Conservation (phyloP, 129 eudicot genomes). For the Helichrysum umbraculigerum region DNA sequence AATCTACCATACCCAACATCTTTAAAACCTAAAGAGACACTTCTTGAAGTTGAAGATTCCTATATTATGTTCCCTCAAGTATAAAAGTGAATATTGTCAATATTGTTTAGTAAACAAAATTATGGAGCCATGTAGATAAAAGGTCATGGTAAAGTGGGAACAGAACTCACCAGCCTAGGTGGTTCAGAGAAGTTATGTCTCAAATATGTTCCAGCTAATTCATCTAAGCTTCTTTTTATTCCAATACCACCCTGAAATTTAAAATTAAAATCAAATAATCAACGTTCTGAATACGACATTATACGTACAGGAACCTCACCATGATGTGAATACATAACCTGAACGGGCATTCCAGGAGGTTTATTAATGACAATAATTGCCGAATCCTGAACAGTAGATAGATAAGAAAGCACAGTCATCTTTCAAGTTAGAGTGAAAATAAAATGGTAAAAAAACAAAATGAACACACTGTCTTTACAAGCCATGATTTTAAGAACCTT, state of each 20-base stretch:
- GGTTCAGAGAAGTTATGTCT: conserved; percentile 65
- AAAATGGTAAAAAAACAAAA: not conserved
- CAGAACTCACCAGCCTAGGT: conserved; percentile 86
- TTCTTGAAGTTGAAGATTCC: not conserved
- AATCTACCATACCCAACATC: conserved; percentile 3
- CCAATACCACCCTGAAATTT: conserved; percentile 90
- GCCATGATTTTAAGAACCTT: conserved; percentile 55
- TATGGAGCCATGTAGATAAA: not conserved
- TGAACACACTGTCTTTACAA: not conserved
- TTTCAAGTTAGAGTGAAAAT: not conserved
- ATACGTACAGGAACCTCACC: not conserved
- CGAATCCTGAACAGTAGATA: conserved; percentile 55
- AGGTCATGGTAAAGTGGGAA: conserved; percentile 21
- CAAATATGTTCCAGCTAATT: conserved; percentile 79
- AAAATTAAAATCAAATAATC: conserved; percentile 7
- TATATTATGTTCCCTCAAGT: not conserved
- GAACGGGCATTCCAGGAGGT: conserved; percentile 99
- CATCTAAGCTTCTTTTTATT: conserved; percentile 83
- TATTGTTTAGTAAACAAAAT: not conserved
- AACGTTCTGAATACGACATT: not conserved
- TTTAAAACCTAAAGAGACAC: not conserved
- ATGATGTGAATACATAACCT: conserved; percentile 46
- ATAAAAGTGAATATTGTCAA: not conserved
- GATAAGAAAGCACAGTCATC: conserved; percentile 3
- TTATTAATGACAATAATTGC: conserved; percentile 88